Conservation (phyloP, 192 early-diverging fungal species). For the Dimargaris verticillata region DNA sequence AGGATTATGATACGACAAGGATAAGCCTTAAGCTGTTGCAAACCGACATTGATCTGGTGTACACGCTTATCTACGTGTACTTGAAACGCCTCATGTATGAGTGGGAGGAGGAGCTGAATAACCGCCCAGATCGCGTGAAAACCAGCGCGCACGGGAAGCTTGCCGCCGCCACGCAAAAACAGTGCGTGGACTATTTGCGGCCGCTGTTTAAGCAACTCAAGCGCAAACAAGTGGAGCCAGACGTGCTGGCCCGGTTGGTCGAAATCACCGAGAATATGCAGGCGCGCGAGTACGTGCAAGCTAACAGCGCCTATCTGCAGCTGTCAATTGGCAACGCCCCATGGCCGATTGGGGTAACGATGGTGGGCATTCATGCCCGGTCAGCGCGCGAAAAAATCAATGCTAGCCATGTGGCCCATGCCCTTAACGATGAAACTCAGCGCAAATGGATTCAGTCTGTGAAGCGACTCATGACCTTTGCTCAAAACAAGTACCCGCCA, state of each 20-base stretch:
- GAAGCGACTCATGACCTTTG: constrained; percentile 93
- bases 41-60: constrained; percentile 55
- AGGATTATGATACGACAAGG: constrained; percentile 45
- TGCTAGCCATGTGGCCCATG: constrained; percentile 87
- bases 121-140: constrained; percentile 64
- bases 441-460: constrained; percentile 98
- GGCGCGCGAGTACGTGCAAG: constrained; percentile 74
- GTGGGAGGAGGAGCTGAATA: constrained; percentile 67
- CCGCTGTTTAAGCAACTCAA: constrained; percentile 84
- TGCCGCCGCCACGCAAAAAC: constrained; percentile 61
- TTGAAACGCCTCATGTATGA: constrained; percentile 69
- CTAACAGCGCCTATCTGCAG: constrained; percentile 84
- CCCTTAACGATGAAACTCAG: constrained; percentile 88
- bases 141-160: constrained; percentile 64
- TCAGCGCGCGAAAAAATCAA: constrained; percentile 95
- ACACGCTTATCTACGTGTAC: constrained; percentile 62
- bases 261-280: constrained; percentile 81
- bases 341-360: constrained; percentile 95
- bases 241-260: constrained; percentile 75
- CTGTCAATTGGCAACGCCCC: constrained; percentile 94
- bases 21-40: constrained; percentile 60
- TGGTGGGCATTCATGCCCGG: constrained; percentile 95
- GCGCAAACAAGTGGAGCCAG: constrained; percentile 49
- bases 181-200: constrained; percentile 73
- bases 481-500: constrained; percentile 80